A percentile compares a stretch with the other conserved stretches of the same genome.
These are phyloP conservation scores for Alisma plantagoaquatica DNA, from an alignment of 106 monocot species.

Conservation along the genomic window DNA sequence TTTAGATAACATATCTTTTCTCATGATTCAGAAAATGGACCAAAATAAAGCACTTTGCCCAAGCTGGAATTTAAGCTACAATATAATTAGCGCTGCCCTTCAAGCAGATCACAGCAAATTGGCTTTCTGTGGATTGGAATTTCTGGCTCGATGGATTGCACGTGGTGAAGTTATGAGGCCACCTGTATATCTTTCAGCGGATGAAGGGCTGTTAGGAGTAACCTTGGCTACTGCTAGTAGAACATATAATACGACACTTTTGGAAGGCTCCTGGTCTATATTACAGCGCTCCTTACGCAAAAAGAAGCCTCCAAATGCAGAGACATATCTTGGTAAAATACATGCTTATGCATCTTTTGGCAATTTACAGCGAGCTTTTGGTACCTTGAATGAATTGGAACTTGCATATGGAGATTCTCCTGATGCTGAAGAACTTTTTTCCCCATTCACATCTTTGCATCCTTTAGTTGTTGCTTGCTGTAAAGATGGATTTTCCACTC, in stretches of 20 bases:
- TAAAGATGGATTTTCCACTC: constrained; percentile 72
- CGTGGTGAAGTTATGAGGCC: constrained; percentile 71
- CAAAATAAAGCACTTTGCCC: constrained; percentile 85
- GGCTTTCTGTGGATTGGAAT: constrained; percentile 60
- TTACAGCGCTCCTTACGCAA: constrained; percentile 54
- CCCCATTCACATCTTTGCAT: constrained; percentile 82
- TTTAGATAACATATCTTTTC: not conserved
- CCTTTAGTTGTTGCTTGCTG: constrained; percentile 90
- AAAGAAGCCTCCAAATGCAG: constrained; percentile 75
- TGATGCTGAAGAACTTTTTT: constrained; percentile 56
- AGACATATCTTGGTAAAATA: constrained; percentile 80
- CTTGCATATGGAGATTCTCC: constrained; percentile 42
- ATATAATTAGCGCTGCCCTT: constrained; percentile 55
- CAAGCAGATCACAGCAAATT: constrained; percentile 76
- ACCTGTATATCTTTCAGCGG: constrained; percentile 62
- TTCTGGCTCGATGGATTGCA: constrained; percentile 80
- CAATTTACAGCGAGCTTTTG: constrained; percentile 75
- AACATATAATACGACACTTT: constrained; percentile 48
- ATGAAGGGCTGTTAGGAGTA: constrained; percentile 73
- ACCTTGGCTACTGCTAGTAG: constrained; percentile 66
- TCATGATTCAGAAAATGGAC: constrained; percentile 48
- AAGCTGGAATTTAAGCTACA: constrained; percentile 54
- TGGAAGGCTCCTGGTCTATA: constrained; percentile 71
- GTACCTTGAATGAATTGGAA: constrained; percentile 80
- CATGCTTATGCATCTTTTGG: constrained; percentile 67